Conservation (phyloP, 306 rosid genomes). For the Morella rubra region DNA sequence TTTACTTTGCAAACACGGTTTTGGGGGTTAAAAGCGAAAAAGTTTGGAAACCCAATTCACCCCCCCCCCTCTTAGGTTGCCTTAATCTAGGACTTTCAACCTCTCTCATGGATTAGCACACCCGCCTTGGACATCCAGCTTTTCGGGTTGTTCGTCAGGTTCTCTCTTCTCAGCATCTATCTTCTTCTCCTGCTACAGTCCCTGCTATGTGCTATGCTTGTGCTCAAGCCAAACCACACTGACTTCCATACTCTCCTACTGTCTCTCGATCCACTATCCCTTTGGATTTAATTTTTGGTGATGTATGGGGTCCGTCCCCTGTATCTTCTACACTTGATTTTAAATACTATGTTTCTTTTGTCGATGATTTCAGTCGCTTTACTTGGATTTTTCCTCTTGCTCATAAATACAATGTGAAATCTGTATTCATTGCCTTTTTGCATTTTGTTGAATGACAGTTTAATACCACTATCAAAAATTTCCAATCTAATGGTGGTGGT, state of each 20-base stretch:
- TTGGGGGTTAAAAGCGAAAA: too few relatives aligned
- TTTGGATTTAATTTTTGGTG: too few relatives aligned
- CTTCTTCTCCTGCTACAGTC: fast-evolving
- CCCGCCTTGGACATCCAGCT: neutral
- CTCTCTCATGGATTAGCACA: neutral
- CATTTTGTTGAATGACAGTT: neutral
- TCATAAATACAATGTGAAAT: neutral
- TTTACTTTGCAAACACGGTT: too few relatives aligned
- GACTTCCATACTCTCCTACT: too few relatives aligned
- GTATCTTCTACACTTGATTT: neutral
- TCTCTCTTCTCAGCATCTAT: too few relatives aligned
- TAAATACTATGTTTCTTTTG: neutral
- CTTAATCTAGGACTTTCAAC: too few relatives aligned
- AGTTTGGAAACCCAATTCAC: too few relatives aligned
- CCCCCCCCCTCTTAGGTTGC: too few relatives aligned
- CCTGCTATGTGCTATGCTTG: too few relatives aligned
- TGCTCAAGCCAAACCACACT: too few relatives aligned
- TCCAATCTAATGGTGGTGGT: neutral
- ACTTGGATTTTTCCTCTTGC: neutral
- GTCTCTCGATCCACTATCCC: too few relatives aligned
- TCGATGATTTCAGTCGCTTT: neutral
- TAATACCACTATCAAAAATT: fast-evolving
- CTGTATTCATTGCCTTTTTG: neutral
- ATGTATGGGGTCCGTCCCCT: neutral
- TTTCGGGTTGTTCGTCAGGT: neutral